These are phyloP conservation scores for Inonotus obliquus DNA, from an alignment of 1,284 basidiomycete species.

Conservation along the genomic window DNA sequence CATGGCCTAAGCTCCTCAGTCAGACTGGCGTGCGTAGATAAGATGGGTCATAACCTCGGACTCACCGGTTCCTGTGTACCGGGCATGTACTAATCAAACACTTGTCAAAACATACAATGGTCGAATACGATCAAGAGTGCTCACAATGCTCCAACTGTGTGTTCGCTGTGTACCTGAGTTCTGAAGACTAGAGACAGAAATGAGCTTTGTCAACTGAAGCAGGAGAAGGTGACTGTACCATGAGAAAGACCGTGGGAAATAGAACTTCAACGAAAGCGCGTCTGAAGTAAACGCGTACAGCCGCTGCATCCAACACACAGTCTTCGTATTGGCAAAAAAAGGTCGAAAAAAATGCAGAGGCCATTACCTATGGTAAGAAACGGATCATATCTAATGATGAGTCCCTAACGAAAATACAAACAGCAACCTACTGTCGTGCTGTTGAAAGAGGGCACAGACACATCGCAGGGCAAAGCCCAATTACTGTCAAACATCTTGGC, in stretches of 20 bases:
- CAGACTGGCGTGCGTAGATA: conserved; percentile 3
- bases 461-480: conserved; percentile 93
- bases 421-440: conserved; percentile 95
- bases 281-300: conserved; percentile 15
- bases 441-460: conserved; percentile 93
- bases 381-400: background rate
- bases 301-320: background rate
- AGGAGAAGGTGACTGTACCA: conserved; percentile 38
- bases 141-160: conserved; percentile 88
- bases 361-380: conserved; percentile 23
- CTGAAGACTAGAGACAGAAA: conserved; percentile 57
- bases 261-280: conserved; percentile 14
- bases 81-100: conserved; percentile 74
- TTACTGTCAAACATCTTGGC: conserved; percentile 95
- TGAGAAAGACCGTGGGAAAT: conserved; percentile 28
- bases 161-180: conserved; percentile 90
- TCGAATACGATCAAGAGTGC: conserved; percentile 27
- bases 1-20: conserved; percentile 60
- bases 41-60: conserved; percentile 18
- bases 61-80: conserved; percentile 91
- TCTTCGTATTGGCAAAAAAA: background rate
- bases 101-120: conserved; percentile 10
- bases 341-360: conserved; percentile 23
- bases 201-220: background rate
- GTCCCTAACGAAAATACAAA: conserved; percentile 10